Evolutionary conservation across 163 green algal genomes (phyloP), one percentile per base, ranked within the genome.

Genomic region (Coccomyxa subellipsoidea): DNA sequence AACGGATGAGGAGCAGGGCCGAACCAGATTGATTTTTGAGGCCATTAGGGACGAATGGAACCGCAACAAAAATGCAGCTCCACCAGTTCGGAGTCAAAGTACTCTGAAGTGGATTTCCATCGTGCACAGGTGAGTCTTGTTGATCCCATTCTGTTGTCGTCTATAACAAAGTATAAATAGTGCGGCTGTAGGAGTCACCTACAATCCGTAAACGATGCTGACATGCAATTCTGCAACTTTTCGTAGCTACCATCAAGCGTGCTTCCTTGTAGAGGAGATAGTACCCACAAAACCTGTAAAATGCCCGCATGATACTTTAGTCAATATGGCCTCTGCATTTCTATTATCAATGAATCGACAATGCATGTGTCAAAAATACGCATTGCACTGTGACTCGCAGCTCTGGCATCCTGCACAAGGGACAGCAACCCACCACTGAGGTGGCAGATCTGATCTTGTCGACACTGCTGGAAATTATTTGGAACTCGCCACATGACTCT

Each of bases 401-500:
- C n/a, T 72, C 36, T 31, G 76, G 36, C 0, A 8, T 72, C 9
- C 18, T 77, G 38, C 38, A 38, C 54, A 86, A 85, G 31, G 47
- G 25, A 47, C 47, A 79, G 10, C 79, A 66, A 59, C 47, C 47
- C 69, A 83, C 34, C 32, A 54, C n/a, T 35, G 79, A 85, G 37
- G 84, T 85, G 25, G 71, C 76, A 35, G 78, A 83, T 54, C 10
- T 34, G 12, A 80, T 81, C 27, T 47, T 80, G 0, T 38, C 29
- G 8, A 79, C 75, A 25, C 75, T 91, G 72, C 59, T 91, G 77
- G 86, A 90, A 32, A 88, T 92, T 29, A 81, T 92, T 23, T 80
- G 90, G 27, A 70, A 66, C 5, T 84, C 80, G 25, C 18, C 54
- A 1, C 8, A 47, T 25, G 79, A 89, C 79, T 31, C 87, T 27